Conservation (phyloP, 345 rosid genomes). For the Moricandia moricandioides region DNA sequence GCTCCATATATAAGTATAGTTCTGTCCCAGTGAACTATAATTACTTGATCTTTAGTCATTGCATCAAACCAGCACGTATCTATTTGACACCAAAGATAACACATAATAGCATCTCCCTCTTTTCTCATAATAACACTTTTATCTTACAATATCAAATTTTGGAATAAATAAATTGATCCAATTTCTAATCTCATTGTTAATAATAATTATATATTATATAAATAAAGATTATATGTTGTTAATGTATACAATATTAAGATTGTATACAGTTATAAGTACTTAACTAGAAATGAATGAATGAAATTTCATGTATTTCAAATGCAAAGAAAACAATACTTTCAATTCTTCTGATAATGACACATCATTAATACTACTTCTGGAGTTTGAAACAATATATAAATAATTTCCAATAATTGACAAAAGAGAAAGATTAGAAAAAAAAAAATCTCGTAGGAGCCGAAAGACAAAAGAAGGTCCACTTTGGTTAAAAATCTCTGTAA, state of each 20-base stretch:
- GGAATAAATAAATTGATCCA: too few relatives aligned
- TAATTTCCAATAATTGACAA: background rate
- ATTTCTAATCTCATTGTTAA: too few relatives aligned
- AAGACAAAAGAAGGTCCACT: slow-evolving; percentile 38
- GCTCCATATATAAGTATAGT: too few relatives aligned
- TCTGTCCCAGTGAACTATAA: too few relatives aligned
- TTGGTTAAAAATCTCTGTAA: slow-evolving; percentile 34
- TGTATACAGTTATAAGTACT: background rate
- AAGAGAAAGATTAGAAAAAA: background rate
- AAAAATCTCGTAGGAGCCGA: slow-evolving; percentile 1
- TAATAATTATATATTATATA: too few relatives aligned
- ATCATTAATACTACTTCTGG: background rate
- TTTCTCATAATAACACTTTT: too few relatives aligned
- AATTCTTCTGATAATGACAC: background rate
- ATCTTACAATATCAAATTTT: too few relatives aligned
- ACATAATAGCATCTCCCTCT: background rate
- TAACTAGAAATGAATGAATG: background rate
- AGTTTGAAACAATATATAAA: background rate
- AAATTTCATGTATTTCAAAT: background rate
- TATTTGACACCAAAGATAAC: too few relatives aligned
- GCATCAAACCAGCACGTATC: too few relatives aligned
- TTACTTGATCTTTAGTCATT: background rate
- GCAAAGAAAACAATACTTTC: background rate
- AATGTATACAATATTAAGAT: background rate
- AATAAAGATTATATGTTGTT: background rate